A percentile compares a stretch with the other conserved stretches of the same genome.
These are phyloP conservation scores for Raphanus raphanistrum DNA, from an alignment of 345 rosid genomes.

Conservation along the genomic window DNA sequence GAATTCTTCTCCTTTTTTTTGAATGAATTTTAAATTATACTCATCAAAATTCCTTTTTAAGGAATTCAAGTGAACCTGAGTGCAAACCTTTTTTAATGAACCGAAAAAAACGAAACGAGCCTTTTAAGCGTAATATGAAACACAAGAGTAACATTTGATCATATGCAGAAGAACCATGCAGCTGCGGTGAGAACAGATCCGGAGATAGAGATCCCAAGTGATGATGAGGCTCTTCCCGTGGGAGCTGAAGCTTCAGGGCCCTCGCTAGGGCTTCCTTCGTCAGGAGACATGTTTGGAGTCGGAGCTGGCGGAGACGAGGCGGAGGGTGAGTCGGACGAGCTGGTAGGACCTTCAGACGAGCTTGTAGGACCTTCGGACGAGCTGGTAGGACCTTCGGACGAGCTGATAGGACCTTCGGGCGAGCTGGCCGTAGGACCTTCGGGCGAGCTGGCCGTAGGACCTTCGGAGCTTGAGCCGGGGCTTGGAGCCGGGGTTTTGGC, in stretches of 20 bases:
- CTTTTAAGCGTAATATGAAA: conserved; percentile 7
- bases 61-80: neutral
- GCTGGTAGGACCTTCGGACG: conserved; percentile 13
- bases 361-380: neutral
- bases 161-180: conserved; percentile 37
- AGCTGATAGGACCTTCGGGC: conserved; percentile 29
- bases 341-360: conserved; percentile 27
- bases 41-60: too few relatives aligned
- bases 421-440: conserved; percentile 27
- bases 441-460: neutral
- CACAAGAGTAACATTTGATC: neutral
- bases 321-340: conserved; percentile 33
- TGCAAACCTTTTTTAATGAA: neutral
- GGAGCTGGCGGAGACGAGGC: conserved; percentile 39
- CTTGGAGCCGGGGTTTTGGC: conserved; percentile 35
- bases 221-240: conserved; percentile 17
- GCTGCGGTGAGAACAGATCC: conserved; percentile 11
- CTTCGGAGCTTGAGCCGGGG: conserved; percentile 33
- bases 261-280: conserved; percentile 17
- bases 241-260: conserved; percentile 28
- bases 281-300: conserved; percentile 32
- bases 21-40: too few relatives aligned
- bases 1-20: neutral
- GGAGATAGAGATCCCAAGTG: conserved; percentile 14
- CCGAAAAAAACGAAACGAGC: neutral